Percentiles rank a stretch among this genome's conserved stretches.
These are phyloP conservation scores for Neurospora sp. DNA, from an alignment of 495 filamentous ascomycete genomes.

Conservation along the genomic window DNA sequence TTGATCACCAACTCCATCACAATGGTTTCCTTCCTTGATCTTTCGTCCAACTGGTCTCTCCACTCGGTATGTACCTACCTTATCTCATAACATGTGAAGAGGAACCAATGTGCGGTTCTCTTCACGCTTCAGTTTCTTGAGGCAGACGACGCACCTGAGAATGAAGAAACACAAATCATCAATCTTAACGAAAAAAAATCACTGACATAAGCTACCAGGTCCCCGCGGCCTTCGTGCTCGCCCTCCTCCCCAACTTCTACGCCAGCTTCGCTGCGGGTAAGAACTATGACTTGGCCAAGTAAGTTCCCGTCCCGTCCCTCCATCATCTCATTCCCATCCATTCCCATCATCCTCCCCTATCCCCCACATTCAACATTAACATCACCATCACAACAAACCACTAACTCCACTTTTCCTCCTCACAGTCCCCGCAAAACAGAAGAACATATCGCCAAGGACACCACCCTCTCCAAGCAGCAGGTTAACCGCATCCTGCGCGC, in stretches of 20 bases:
- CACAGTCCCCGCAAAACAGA: slow-evolving; percentile 18
- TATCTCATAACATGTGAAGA: neutral
- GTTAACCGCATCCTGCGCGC: slow-evolving; percentile 33
- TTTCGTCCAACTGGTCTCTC: slow-evolving; percentile 35
- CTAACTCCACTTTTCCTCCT: neutral
- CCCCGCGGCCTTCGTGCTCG: slow-evolving; percentile 35
- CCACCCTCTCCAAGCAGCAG: slow-evolving; percentile 26
- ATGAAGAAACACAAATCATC: neutral
- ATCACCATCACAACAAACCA: neutral
- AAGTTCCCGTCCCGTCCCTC: neutral
- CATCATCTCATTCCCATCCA: neutral
- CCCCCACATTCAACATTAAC: neutral
- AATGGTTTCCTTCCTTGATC: slow-evolving; percentile 34
- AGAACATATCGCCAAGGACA: slow-evolving; percentile 26
- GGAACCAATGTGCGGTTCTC: neutral
- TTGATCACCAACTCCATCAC: neutral
- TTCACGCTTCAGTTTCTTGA: neutral
- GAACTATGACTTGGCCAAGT: slow-evolving; percentile 29
- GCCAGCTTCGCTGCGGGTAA: slow-evolving; percentile 27
- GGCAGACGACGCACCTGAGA: neutral
- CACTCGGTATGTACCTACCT: slow-evolving; percentile 27
- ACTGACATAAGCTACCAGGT: slow-evolving; percentile 21
- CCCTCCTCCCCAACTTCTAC: slow-evolving; percentile 27
- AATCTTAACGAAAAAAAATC: neutral
- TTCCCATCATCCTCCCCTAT: neutral